phyloP scores from a whole-genome alignment of 2,329 filamentous ascomycete genomes.

The Alternaria incomplexa region DNA sequence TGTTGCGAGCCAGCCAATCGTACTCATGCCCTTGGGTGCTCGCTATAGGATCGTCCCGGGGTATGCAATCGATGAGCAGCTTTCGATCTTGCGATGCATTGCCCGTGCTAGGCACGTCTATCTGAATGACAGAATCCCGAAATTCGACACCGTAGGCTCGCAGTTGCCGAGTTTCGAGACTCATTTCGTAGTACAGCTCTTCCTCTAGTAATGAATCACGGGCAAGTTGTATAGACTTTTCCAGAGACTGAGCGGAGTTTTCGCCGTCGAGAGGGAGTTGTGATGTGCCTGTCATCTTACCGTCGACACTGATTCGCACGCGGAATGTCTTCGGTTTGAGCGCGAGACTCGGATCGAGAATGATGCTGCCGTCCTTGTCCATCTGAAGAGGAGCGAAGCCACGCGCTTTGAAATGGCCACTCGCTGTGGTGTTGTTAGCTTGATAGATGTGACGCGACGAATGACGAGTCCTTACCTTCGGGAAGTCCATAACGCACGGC shows the following conservation, averaged over 20 bases:
- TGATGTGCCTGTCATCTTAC: constrained; percentile 64
- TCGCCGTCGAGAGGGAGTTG: constrained; percentile 40
- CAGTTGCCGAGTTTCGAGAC: constrained; percentile 77
- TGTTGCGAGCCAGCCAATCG: constrained; percentile 65
- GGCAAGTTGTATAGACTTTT: constrained; percentile 74
- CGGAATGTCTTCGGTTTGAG: constrained; percentile 66
- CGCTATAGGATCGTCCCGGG: constrained; percentile 57
- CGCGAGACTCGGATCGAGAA: constrained; percentile 71
- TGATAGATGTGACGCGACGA: neutral
- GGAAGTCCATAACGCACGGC: constrained; percentile 90
- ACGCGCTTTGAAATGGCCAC: constrained; percentile 65
- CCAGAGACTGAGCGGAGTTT: constrained; percentile 62
- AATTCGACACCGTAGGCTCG: constrained; percentile 73
- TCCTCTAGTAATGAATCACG: constrained; percentile 81
- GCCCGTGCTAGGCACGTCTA: constrained; percentile 31
- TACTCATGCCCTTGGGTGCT: constrained; percentile 31
- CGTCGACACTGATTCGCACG: constrained; percentile 68
- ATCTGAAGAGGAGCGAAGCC: constrained; percentile 83
- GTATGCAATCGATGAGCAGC: constrained; percentile 71
- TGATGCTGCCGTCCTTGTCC: constrained; percentile 74
- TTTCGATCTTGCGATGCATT: constrained; percentile 57
- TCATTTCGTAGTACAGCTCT: constrained; percentile 90
- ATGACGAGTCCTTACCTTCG: constrained; percentile 61
- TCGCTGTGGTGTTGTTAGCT: constrained; percentile 48
- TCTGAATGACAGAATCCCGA: constrained; percentile 54